A percentile compares a stretch with the other conserved stretches of the same genome.
Evolutionary conservation across 164 flowering plant species (phyloP).

Genomic region (Dillenia turbinata): DNA sequence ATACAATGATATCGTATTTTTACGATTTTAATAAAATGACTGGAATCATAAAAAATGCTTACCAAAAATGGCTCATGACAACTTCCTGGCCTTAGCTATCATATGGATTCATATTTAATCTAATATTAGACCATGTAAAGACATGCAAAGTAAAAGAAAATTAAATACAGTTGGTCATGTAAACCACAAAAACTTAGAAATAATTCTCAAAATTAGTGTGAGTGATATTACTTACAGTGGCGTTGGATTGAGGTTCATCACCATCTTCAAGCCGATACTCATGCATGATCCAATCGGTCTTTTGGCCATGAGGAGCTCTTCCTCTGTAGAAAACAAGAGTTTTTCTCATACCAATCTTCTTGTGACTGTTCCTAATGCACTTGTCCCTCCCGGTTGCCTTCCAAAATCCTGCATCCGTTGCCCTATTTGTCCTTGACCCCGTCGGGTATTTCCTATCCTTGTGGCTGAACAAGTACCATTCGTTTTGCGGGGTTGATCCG

Average conservation of each 20-base stretch:
- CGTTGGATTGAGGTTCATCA: constrained; percentile 47
- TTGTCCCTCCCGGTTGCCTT: constrained; percentile 97
- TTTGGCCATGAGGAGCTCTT: constrained; percentile 95
- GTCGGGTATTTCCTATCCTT: constrained; percentile 96
- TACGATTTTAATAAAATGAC: too few species aligned
- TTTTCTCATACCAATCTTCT: constrained; percentile 95
- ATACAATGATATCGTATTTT: too few species aligned
- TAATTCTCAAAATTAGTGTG: not conserved
- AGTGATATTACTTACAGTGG: constrained; percentile 6
- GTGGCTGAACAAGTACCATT: constrained; percentile 98
- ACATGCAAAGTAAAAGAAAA: too few species aligned
- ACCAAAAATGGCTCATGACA: too few species aligned
- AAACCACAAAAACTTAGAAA: not conserved
- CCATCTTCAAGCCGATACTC: constrained; percentile 88
- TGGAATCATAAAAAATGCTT: too few species aligned
- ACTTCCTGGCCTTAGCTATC: too few species aligned
- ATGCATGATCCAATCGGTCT: constrained; percentile 98
- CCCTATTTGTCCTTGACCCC: constrained; percentile 89
- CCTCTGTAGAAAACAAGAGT: constrained; percentile 92
- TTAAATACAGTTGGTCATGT: too few species aligned
- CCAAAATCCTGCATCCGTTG: constrained; percentile 93
- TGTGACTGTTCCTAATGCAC: constrained; percentile 76
- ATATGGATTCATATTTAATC: too few species aligned
- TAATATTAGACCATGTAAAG: too few species aligned
- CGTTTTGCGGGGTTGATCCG: constrained; percentile 92